These are phyloP conservation scores for Ustilago hordei DNA, from an alignment of 1,284 basidiomycete genomes.

Conservation along the genomic window DNA sequence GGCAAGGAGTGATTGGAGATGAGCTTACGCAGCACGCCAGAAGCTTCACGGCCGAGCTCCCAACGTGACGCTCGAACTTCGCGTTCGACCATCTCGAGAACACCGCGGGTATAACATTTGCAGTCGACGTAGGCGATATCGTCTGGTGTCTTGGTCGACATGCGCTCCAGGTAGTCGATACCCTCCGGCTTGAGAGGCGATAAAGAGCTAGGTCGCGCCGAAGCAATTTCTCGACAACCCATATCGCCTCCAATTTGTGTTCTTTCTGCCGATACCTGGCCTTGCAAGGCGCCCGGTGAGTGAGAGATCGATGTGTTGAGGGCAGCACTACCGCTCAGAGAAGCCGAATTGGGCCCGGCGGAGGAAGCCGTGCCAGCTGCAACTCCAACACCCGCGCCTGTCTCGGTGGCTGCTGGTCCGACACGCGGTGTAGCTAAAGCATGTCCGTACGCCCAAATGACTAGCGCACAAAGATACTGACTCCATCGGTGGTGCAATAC, in stretches of 20 bases:
- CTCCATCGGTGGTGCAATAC: conserved; percentile 56
- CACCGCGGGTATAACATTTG: conserved; percentile 48
- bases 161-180: conserved; percentile 44
- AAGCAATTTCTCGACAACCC: conserved; percentile 2
- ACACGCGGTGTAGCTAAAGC: conserved; percentile 42
- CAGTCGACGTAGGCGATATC: conserved; percentile 46
- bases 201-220: background rate
- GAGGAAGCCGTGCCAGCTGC: conserved; percentile 10
- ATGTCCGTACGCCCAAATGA: conserved; percentile 58
- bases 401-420: conserved; percentile 12
- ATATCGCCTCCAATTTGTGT: conserved; percentile 26
- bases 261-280: conserved; percentile 30
- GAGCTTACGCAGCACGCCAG: conserved; percentile 55
- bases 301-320: conserved; percentile 10
- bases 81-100: conserved; percentile 56
- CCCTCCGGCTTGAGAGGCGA: conserved; percentile 40
- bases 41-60: conserved; percentile 58
- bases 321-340: conserved; percentile 13
- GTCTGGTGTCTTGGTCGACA: conserved; percentile 50
- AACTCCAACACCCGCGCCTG: background rate
- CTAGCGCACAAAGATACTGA: conserved; percentile 55
- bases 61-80: conserved; percentile 54
- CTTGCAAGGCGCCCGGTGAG: conserved; percentile 31
- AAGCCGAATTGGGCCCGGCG: conserved; percentile 18
- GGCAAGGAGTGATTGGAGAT: conserved; percentile 47